Base-by-base conservation (phyloP, 176 grass and related monocot genomes). In the Miscanthus lutarioriparius region DNA sequence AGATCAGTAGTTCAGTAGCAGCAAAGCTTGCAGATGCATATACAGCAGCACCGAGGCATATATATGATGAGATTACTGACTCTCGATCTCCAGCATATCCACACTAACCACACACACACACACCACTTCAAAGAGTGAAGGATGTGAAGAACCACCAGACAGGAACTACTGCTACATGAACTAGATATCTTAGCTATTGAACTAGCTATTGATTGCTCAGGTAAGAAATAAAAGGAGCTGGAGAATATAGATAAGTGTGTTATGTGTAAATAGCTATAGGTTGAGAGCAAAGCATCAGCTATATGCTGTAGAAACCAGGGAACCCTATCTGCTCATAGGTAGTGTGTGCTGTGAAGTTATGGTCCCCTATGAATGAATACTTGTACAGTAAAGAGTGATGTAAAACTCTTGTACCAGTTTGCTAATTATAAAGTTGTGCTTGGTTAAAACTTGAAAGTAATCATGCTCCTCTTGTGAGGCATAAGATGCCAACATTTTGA, bases 341-440 rank as follows among this genome's bases (percentile, higher is more conserved):
- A 14, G 26, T 64, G 26, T 27, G 25, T 64, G 10, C 12, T 28
- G 37, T 90, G 12, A 59, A 47, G 43, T 15, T 61, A 62, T 47
- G 9, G 35, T 14, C 49, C 28, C 10, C 38, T 27, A 25, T 41
- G 12, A 73, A 25, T 41, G 12, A 73, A 26, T 74, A 43, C 7
- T 11, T 70, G 49, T 53, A 51, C 13, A 70, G 75, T 30, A 30
- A 30, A 83, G 45, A 72, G 43, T 79, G 12, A 76, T 84, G 76
- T 80, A 84, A 87, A 38, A 30, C 47, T 36, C 25, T 5, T 80
- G 80, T 80, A 75, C 17, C 44, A 32, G 48, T 87, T 64, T 80
- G 88, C 62, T 80, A 23, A 64, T 70, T 64, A 90, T 75, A 37
- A 80, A 80, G 72, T 22, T 27, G 80, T 83, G 39, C 32, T 91